A percentile compares a stretch with the other conserved stretches of the same genome.
Evolutionary conservation across 2,329 filamentous ascomycete species (phyloP).

Genomic region (Teratosphaeria gauchensis): DNA sequence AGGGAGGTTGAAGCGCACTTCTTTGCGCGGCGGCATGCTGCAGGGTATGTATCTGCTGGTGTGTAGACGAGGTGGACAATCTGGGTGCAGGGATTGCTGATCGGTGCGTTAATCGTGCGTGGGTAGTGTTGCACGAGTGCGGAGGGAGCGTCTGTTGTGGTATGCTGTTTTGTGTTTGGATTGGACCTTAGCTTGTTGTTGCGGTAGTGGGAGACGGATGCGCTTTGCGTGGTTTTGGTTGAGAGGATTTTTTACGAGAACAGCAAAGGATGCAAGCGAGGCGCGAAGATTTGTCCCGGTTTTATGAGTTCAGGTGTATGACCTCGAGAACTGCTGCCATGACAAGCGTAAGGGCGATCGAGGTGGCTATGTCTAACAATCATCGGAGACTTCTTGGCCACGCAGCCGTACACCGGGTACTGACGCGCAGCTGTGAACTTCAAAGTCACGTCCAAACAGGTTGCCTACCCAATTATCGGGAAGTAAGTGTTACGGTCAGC

Average conservation of each 20-base stretch:
- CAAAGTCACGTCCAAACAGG: background rate
- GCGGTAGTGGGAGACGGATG: background rate
- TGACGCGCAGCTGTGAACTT: background rate
- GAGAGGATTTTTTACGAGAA: background rate
- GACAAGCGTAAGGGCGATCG: background rate
- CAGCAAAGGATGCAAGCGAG: background rate
- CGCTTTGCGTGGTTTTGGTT: background rate
- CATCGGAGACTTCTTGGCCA: background rate
- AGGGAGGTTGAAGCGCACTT: background rate
- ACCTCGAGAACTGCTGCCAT: background rate
- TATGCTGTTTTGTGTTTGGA: background rate
- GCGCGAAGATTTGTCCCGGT: background rate
- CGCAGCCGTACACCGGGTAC: background rate
- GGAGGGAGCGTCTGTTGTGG: background rate
- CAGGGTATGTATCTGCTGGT: background rate
- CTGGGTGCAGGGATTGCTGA: background rate
- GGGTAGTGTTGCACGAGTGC: background rate
- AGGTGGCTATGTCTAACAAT: background rate
- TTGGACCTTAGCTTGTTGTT: background rate
- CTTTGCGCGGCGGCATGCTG: conserved; percentile 1
- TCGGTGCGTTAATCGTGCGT: background rate
- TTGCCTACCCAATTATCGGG: background rate
- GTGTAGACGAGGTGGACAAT: background rate
- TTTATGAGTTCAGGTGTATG: background rate
- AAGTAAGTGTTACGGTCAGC: background rate